Evolutionary conservation across 2,329 filamentous ascomycete genomes (phyloP), one percentile per base, ranked within the genome.

Genomic region (Seiridium cupressi): DNA sequence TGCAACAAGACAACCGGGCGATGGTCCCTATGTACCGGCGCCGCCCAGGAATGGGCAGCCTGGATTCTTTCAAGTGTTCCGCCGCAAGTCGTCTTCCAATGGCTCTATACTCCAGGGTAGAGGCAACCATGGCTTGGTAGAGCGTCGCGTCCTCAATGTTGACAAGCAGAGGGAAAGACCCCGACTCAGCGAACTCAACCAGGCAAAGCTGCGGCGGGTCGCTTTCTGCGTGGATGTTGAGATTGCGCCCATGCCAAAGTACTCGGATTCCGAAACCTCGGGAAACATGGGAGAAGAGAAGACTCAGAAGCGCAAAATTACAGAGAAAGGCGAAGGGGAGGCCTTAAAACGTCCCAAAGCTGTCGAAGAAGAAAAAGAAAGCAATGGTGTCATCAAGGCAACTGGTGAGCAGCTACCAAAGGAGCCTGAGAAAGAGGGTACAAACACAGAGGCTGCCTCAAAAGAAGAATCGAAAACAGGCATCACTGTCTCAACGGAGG

Each of bases 221-320:
- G 91, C 94, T 0, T 99, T 99, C 70, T 97, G 92, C 67, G 95
- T 99, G 3, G 95, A 99, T 70, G 93, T 99, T 4, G 95, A 99
- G 74, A 96, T 99, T 70, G 94, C 94, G 3, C 92, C 93, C 0
- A 88, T 92, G 70, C 92, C 93, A 32, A 88, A 86, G 66, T 95
- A 96, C 66, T 76, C 80, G 11, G 91, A 95, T 3, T 81, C 81
- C 13, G 83, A 84, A 5, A 74, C 82, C 58, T 69, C 74, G n/a
- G 76, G 77, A 48, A 84, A 84, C 60, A 76, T 75, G 60, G 73
- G 75, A 55, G 77, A 77, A 48, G 83, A 82, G 61, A 84, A 84
- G 69, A 83, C 81, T 62, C 79, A 85, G 31, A 91, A 88, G 70
- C 86, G 84, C 60, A 89, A 84, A 68, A 76, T 84, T 13, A 80